Base-by-base conservation (phyloP, 2,329 filamentous ascomycete genomes). In the Cercospora sp. region DNA sequence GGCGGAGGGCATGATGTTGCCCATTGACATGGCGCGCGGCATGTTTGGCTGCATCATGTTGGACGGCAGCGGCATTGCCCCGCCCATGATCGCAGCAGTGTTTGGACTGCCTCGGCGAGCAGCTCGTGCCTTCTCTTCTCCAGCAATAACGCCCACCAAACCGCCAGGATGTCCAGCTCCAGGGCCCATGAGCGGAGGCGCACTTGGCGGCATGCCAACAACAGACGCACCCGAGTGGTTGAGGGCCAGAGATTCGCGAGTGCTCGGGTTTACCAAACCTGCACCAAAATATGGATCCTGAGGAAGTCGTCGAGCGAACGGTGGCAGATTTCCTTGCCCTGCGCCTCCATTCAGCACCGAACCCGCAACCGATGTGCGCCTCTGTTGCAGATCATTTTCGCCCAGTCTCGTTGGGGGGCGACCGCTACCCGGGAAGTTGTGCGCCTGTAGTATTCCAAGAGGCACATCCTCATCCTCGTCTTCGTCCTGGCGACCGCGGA, bases 391-490 rank as follows among this genome's bases (percentile, higher is more conserved):
- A 53, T 74, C 72, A 28, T 73, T 87, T 66, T 83, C 86, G 71
- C 82, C 86, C 28, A 92, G 83, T 55, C 88, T 87, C 28, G 86
- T 89, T 0, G 93, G 92, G 13, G 92, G 90, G 18, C 91, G 87
- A 73, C 88, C 90, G 80, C 89, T 93, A 79, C 85, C 89, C 0
- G 93, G 93, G 75, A 97, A 97, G 2, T 93, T 93, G 77, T 97
- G 93, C 1, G 93, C 93, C 64, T 92, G 91, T 20, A 97, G 83
- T 72, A 97, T 95, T 12, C 90, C 93, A 48, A 97, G 82, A 0
- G 93, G 93, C 12, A 97, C 87, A 74, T 97, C 93, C 67, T 97
- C 93, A 73, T 97, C 93, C 66, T 94, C 91, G 42, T 93, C 91
- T 0, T 89, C 90, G 4, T 81, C 79, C 48, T 68, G 66, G 57